Evolutionary conservation across 176 grass and related monocot species (phyloP).

Genomic region (Eleusine indica): DNA sequence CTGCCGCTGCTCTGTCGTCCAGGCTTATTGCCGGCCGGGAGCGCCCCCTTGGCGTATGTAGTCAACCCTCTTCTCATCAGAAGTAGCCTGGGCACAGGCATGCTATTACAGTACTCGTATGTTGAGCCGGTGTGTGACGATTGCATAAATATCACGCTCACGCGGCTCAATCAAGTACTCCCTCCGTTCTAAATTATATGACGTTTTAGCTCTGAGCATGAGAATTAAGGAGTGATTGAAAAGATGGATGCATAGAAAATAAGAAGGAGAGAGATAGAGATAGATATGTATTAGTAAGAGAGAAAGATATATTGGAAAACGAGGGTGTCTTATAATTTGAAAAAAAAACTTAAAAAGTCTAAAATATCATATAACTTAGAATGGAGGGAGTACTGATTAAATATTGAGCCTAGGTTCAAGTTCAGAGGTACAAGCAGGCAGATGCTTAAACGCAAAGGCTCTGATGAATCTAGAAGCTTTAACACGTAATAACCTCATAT

Average conservation of each 20-base stretch:
- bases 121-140: neutral
- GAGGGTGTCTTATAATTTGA: no score
- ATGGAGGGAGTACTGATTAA: no score
- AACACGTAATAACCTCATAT: no score
- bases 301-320: no score
- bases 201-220: no score
- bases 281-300: no score
- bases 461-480: neutral
- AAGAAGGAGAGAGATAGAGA: no score
- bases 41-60: neutral
- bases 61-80: slow-evolving; percentile 52
- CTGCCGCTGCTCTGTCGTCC: slow-evolving; percentile 44
- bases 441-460: neutral
- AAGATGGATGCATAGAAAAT: no score
- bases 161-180: neutral
- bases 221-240: no score
- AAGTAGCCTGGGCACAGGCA: neutral
- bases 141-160: neutral
- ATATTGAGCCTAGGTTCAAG: neutral
- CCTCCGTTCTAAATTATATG: no score
- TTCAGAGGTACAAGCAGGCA: neutral
- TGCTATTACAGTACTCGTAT: neutral
- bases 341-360: no score
- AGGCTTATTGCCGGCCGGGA: slow-evolving; percentile 36
- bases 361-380: no score